phyloP scores from a whole-genome alignment of 139 green algal species.

The Closterium sp. region DNA sequence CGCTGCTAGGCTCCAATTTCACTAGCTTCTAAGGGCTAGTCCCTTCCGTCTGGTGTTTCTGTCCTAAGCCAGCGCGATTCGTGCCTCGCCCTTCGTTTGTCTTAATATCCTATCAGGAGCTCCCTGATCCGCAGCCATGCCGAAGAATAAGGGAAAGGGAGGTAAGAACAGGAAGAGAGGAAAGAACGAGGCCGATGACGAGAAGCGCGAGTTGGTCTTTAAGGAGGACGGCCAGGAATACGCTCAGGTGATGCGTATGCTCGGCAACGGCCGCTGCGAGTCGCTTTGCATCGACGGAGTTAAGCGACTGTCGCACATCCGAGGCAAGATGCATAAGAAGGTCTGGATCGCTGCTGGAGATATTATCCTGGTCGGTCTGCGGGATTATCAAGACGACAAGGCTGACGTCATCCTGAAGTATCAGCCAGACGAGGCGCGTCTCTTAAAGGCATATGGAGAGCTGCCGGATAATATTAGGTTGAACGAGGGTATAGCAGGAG shows the following conservation, averaged over 20 bases:
- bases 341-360: conserved; percentile 90
- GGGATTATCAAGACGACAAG: conserved; percentile 99
- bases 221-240: conserved; percentile 98
- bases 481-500: conserved; percentile 40
- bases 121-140: conserved; percentile 19
- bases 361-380: conserved; percentile 94
- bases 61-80: no score
- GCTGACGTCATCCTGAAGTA: conserved; percentile 99
- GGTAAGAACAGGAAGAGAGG: conserved; percentile 52
- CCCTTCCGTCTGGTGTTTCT: no score
- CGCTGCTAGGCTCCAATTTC: no score
- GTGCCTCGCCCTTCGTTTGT: no score
- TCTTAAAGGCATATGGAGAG: conserved; percentile 95
- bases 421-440: conserved; percentile 87
- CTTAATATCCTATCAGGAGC: neutral
- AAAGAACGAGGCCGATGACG: conserved; percentile 59
- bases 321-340: conserved; percentile 99
- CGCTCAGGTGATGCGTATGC: conserved; percentile 94
- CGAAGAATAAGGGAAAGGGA: conserved; percentile 54
- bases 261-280: conserved; percentile 96
- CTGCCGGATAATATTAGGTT: conserved; percentile 77
- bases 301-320: conserved; percentile 98
- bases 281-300: conserved; percentile 96
- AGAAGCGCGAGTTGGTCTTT: conserved; percentile 99
- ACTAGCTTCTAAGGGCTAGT: no score